phyloP scores from a whole-genome alignment of 2,329 filamentous ascomycete genomes.

The Aureobasidium melanogenum region DNA sequence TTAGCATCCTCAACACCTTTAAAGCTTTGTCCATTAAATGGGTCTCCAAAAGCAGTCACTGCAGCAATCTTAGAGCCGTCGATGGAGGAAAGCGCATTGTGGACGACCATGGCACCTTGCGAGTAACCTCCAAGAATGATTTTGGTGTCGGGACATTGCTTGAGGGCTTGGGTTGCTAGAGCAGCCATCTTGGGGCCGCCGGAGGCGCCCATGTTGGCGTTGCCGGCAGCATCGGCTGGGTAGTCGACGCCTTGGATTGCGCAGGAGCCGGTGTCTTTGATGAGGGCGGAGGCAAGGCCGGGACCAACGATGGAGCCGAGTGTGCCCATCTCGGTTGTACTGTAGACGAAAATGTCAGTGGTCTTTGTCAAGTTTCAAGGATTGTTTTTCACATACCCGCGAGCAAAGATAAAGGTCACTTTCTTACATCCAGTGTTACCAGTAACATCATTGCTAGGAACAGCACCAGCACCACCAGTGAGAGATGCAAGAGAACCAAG shows the following conservation, averaged over 20 bases:
- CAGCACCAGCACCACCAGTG: slow-evolving; percentile 9
- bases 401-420: slow-evolving; percentile 49
- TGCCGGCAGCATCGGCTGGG: slow-evolving; percentile 17
- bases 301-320: slow-evolving; percentile 41
- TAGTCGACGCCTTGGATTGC: slow-evolving; percentile 22
- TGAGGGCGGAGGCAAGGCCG: slow-evolving; percentile 16
- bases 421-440: slow-evolving; percentile 29
- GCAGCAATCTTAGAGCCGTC: slow-evolving; percentile 20
- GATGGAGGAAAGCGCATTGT: slow-evolving; percentile 17
- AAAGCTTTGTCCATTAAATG: slow-evolving; percentile 20
- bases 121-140: slow-evolving; percentile 22
- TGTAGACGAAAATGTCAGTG: background rate
- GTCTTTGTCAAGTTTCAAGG: too few species aligned
- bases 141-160: slow-evolving; percentile 22
- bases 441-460: slow-evolving; percentile 14
- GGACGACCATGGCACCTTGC: slow-evolving; percentile 21
- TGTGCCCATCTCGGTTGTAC: slow-evolving; percentile 43
- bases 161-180: slow-evolving; percentile 17
- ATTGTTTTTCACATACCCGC: slow-evolving; percentile 35
- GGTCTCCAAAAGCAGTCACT: slow-evolving; percentile 23
- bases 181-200: slow-evolving; percentile 20
- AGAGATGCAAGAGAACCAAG: slow-evolving; percentile 7
- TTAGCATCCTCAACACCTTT: slow-evolving; percentile 18
- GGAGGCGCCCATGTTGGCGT: slow-evolving; percentile 14
- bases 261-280: slow-evolving; percentile 15